These are phyloP conservation scores for Fennellomyces sp. DNA, from an alignment of 371 early-diverging fungal genomes.

Conservation along the genomic window DNA sequence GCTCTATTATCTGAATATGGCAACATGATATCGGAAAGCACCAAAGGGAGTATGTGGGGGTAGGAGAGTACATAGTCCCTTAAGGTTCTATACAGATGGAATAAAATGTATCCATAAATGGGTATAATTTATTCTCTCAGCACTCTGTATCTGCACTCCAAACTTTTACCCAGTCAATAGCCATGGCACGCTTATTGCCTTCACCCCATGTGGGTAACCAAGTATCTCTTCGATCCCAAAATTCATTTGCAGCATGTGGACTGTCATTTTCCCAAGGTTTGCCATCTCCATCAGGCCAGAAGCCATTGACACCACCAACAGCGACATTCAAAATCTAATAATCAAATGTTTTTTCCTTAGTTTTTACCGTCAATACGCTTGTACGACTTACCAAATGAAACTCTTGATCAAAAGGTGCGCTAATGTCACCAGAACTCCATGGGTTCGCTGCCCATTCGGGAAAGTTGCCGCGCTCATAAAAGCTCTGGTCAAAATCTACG, in stretches of 20 bases:
- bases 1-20: no score
- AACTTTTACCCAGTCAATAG: slow-evolving; percentile 60
- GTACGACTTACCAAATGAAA: slow-evolving; percentile 54
- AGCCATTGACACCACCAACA: slow-evolving; percentile 68
- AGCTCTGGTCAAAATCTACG: slow-evolving; percentile 55
- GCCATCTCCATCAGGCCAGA: slow-evolving; percentile 57
- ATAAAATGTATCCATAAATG: no score
- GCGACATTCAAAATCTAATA: slow-evolving; percentile 67
- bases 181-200: slow-evolving; percentile 54
- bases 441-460: slow-evolving; percentile 51
- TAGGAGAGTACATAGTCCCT: no score
- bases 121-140: background rate
- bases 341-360: no score
- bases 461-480: slow-evolving; percentile 51
- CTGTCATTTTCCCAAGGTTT: slow-evolving; percentile 62
- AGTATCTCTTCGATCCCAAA: slow-evolving; percentile 46
- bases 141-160: slow-evolving; percentile 39
- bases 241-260: slow-evolving; percentile 53
- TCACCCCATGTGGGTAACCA: slow-evolving; percentile 64
- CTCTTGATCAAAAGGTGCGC: slow-evolving; percentile 71
- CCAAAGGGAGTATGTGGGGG: no score
- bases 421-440: slow-evolving; percentile 53
- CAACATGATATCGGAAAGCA: no score
- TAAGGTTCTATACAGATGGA: no score
- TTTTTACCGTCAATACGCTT: no score